Percentiles rank a stretch among this genome's conserved stretches.
phyloP scores from a whole-genome alignment of 768 basidiomycete genomes.

The Trametes sanguinea region DNA sequence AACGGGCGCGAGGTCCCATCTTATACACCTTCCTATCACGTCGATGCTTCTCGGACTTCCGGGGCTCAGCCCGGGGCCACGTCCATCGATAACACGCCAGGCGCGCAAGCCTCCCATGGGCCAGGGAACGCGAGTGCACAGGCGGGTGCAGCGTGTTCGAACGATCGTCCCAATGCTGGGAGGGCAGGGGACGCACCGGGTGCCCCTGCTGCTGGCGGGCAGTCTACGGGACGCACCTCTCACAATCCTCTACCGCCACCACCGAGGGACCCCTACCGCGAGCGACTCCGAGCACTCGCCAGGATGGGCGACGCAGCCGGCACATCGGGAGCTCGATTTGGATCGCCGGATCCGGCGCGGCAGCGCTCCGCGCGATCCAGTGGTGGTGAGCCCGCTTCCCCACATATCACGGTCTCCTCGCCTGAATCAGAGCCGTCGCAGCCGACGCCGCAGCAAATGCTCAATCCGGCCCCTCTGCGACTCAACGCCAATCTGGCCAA shows the following conservation, averaged over 20 bases:
- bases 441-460: not conserved
- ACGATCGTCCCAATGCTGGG: not conserved
- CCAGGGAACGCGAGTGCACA: not conserved
- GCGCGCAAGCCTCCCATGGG: not conserved
- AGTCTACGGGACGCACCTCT: not conserved
- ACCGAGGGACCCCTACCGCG: not conserved
- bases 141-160: not conserved
- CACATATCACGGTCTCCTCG: not conserved
- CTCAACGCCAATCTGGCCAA: not conserved
- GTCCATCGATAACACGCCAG: conserved; percentile 1
- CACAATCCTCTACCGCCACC: conserved; percentile 3
- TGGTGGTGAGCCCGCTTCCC: not conserved
- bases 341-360: not conserved
- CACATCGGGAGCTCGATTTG: not conserved
- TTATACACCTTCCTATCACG: not conserved
- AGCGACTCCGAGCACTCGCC: not conserved
- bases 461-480: not conserved
- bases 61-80: not conserved
- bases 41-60: not conserved
- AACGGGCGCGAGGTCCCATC: not conserved
- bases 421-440: not conserved
- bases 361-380: not conserved
- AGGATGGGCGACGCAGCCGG: not conserved
- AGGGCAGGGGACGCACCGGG: not conserved
- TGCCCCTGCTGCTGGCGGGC: not conserved